Evolutionary conservation across 371 early-diverging fungal species (phyloP).

Genomic region (Parasitella parasitica): DNA sequence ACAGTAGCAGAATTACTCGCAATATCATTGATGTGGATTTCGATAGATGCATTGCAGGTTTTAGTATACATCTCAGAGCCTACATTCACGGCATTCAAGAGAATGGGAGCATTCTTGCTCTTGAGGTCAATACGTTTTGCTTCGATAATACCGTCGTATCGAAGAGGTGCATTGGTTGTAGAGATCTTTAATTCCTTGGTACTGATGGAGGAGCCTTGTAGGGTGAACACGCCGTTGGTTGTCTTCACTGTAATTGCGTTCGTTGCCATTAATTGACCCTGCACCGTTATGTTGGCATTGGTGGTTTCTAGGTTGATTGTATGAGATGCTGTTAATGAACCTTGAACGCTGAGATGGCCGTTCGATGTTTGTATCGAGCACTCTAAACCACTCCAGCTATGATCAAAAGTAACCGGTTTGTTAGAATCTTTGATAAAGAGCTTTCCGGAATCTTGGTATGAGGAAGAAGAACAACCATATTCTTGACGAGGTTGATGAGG

Average conservation of each 20-base stretch:
- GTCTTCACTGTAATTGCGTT: background rate
- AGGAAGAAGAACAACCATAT: background rate
- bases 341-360: constrained; percentile 2
- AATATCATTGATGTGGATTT: constrained; percentile 11
- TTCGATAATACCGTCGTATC: background rate
- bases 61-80: background rate
- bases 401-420: background rate
- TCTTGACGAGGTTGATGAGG: background rate
- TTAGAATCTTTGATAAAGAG: background rate
- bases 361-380: constrained; percentile 13
- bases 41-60: constrained; percentile 6
- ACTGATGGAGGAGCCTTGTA: background rate
- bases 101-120: constrained; percentile 17
- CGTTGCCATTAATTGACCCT: background rate
- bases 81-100: background rate
- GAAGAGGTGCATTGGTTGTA: constrained; percentile 4
- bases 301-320: background rate
- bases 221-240: constrained; percentile 1
- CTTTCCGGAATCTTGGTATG: background rate
- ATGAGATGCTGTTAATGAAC: constrained; percentile 2
- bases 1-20: background rate
- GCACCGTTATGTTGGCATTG: constrained; percentile 1
- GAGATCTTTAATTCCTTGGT: background rate
- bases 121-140: constrained; percentile 4
- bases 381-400: constrained; percentile 14